phyloP scores from a whole-genome alignment of 2,329 filamentous ascomycete genomes.

The Ceratocystis variospora region DNA sequence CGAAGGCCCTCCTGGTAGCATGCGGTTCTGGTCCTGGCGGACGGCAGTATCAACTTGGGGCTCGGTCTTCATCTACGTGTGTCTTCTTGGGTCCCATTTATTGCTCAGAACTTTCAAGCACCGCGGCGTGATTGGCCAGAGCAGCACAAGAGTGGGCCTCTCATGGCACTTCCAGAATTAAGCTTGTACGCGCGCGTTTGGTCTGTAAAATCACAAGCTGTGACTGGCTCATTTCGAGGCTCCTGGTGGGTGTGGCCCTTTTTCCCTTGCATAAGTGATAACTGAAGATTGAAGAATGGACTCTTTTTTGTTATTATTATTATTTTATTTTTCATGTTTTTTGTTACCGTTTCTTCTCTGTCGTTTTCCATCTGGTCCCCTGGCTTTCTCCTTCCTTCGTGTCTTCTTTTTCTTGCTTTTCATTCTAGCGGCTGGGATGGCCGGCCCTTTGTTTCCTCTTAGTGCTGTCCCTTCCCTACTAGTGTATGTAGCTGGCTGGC shows the following conservation, averaged over 20 bases:
- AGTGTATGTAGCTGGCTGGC: too few species aligned
- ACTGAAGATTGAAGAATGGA: neutral
- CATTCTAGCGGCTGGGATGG: neutral
- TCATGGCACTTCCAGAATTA: neutral
- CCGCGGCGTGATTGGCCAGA: neutral
- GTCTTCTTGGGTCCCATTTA: neutral
- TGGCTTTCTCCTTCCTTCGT: neutral
- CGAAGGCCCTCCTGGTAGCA: neutral
- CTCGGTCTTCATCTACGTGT: neutral
- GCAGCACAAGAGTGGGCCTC: neutral
- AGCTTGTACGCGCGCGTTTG: slow-evolving; percentile 3
- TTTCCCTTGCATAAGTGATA: neutral
- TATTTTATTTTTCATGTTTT: neutral
- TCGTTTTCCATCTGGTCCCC: too few species aligned
- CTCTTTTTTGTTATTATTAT: neutral
- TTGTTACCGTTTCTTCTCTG: neutral
- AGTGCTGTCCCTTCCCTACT: too few species aligned
- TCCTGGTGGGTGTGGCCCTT: neutral
- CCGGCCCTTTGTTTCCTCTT: too few species aligned
- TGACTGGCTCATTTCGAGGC: neutral
- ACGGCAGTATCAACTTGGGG: neutral
- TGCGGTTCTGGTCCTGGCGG: neutral
- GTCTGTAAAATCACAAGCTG: neutral
- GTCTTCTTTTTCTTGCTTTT: neutral
- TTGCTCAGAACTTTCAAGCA: neutral